Conservation (phyloP, 2,329 filamentous ascomycete species). For the Gliomastix tumulicola region DNA sequence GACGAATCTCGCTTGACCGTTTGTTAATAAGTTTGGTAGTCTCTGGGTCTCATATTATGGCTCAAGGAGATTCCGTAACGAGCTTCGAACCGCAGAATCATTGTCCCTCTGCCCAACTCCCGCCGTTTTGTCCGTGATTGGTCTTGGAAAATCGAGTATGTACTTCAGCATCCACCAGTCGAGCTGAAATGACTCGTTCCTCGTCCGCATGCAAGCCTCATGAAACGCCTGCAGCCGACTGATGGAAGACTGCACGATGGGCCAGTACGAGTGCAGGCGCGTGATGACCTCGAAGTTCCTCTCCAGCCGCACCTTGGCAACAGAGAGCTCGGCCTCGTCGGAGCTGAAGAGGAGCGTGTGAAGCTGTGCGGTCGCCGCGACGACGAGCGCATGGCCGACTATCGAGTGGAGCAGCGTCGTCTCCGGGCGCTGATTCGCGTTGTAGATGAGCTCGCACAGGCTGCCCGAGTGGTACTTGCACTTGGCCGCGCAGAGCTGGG, state of each 20-base stretch:
- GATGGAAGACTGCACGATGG: constrained; percentile 7
- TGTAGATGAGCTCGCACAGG: constrained; percentile 32
- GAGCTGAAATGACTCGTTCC: constrained; percentile 26
- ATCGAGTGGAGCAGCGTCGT: constrained; percentile 34
- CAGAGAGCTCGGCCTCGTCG: constrained; percentile 22
- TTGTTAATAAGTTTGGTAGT: no score
- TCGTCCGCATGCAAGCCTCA: constrained; percentile 26
- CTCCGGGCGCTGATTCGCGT: constrained; percentile 21
- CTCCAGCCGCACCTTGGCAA: constrained; percentile 27
- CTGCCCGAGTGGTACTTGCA: constrained; percentile 29
- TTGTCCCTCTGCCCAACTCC: no score
- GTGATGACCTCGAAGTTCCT: constrained; percentile 36
- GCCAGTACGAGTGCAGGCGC: constrained; percentile 30
- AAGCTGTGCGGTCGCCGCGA: constrained; percentile 37
- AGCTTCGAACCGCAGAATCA: no score
- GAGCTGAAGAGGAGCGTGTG: constrained; percentile 34
- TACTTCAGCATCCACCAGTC: constrained; percentile 34
- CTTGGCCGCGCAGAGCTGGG: constrained; percentile 22
- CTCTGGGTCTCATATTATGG: no score
- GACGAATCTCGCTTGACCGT: no score
- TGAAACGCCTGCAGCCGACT: constrained; percentile 31
- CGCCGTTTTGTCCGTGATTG: no score
- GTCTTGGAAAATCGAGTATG: constrained; percentile 21
- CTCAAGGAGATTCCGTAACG: no score
- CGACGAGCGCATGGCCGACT: constrained; percentile 37